Evolutionary conservation across 768 basidiomycete genomes (phyloP).

Genomic region (Dictyophora rubrovolvata): DNA sequence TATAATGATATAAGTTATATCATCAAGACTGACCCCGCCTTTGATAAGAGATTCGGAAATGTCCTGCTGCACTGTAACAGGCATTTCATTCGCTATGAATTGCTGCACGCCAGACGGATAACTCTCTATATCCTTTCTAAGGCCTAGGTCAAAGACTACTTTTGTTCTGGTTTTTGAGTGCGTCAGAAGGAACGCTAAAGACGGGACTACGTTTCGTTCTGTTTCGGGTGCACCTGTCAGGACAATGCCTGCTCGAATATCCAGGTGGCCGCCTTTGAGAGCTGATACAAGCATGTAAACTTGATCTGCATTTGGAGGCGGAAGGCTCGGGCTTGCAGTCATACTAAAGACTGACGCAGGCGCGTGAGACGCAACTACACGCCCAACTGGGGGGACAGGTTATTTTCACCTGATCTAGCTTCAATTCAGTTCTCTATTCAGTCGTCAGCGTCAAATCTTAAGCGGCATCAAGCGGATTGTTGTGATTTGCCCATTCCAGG

Average conservation of each 20-base stretch:
- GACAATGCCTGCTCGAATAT: constrained; percentile 12
- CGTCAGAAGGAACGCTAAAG: constrained; percentile 11
- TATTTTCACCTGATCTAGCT: too few relatives aligned
- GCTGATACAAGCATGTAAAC: constrained; percentile 11
- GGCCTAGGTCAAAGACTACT: constrained; percentile 13
- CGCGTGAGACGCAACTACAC: too few relatives aligned
- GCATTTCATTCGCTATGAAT: neutral
- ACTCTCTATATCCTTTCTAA: constrained; percentile 6
- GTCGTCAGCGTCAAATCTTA: too few relatives aligned
- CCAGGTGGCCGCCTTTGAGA: constrained; percentile 11
- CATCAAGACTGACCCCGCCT: constrained; percentile 10
- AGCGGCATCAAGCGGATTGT: too few relatives aligned
- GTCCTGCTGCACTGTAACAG: neutral
- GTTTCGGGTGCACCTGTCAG: constrained; percentile 3
- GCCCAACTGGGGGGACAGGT: too few relatives aligned
- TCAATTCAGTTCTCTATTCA: too few relatives aligned
- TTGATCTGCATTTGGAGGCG: constrained; percentile 6
- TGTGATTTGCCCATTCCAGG: too few relatives aligned
- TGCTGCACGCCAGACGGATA: neutral
- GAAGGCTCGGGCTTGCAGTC: constrained; percentile 1
- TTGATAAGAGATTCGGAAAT: constrained; percentile 8
- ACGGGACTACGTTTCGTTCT: constrained; percentile 7
- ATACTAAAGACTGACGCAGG: too few relatives aligned
- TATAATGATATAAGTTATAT: constrained; percentile 1
- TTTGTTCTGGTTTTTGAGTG: constrained; percentile 9